Evolutionary conservation across 192 early-diverging fungal species (phyloP), one percentile per base, ranked within the genome.

Genomic region (Geranomyces michiganensis): DNA sequence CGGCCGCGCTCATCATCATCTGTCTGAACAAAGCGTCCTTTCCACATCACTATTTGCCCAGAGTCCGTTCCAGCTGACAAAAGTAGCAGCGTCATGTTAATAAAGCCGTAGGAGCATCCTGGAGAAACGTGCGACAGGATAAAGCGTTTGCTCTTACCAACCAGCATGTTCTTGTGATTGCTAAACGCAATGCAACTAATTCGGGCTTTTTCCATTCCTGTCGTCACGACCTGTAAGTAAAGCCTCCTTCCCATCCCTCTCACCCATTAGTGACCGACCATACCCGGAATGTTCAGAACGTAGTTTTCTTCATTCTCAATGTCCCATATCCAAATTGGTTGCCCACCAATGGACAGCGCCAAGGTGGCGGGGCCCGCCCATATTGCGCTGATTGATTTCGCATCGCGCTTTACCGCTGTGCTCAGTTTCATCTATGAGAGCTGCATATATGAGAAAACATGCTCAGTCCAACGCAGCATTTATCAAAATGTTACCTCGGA

Each of bases 241-340:
- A n/a, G n/a, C n/a, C n/a, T n/a, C n/a, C n/a, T n/a, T n/a, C n/a
- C n/a, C n/a, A n/a, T n/a, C n/a, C n/a, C n/a, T 41, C 5, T 10
- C 10, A 41, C 3, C 36, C 3, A 41, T 41, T 41, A 7, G 5
- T 41, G 36, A n/a, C n/a, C 10, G 36, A 41, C 24, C 49, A 6
- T 48, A 62, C 68, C 68, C 17, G 58, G 36, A 19, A 66, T 56
- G 56, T 12, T 29, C 1, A 73, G 65, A 26, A 61, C 36, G 24
- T 47, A 56, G 70, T 65, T 85, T 66, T 85, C 84, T 66, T 82
- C 84, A 44, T 82, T 81, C 63, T 62, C 73, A 29, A 79, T 58
- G 60, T 85, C 84, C 72, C 77, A 69, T 13, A 85, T 76, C 21
- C 81, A 48, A 43, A 79, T 73, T 22, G 73, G 70, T 3, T 55